A percentile compares a stretch with the other conserved stretches of the same genome.
phyloP scores from a whole-genome alignment of 108 stramenopile species.

The Nitzschia putrida region DNA sequence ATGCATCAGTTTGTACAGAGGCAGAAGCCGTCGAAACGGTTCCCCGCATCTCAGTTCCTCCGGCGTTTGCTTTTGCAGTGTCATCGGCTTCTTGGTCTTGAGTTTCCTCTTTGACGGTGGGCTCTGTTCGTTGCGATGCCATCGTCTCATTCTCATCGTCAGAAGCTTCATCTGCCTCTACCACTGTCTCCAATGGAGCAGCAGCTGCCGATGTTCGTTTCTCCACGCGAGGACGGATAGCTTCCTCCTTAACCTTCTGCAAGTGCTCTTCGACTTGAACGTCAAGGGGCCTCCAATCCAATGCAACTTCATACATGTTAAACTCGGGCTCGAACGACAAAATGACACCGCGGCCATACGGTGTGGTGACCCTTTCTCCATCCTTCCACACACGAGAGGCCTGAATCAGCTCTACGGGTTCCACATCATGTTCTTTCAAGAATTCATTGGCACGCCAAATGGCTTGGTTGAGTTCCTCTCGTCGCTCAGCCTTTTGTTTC shows the following conservation, averaged over 20 bases:
- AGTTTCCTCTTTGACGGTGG: neutral
- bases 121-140: neutral
- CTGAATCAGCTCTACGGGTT: constrained; percentile 60
- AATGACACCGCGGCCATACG: constrained; percentile 78
- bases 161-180: constrained; percentile 59
- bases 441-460: constrained; percentile 73
- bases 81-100: neutral
- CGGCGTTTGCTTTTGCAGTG: neutral
- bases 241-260: constrained; percentile 46
- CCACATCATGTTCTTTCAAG: constrained; percentile 44
- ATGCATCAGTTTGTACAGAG: constrained; percentile 3
- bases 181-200: constrained; percentile 65
- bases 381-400: constrained; percentile 62
- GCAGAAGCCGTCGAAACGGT: neutral
- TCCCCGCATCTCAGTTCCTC: neutral
- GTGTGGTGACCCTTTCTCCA: constrained; percentile 80
- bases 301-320: constrained; percentile 81
- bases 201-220: constrained; percentile 30
- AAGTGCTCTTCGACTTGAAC: constrained; percentile 69
- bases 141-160: constrained; percentile 20
- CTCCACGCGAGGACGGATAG: constrained; percentile 40
- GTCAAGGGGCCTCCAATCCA: constrained; percentile 86
- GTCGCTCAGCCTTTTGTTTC: constrained; percentile 67
- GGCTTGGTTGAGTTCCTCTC: constrained; percentile 82
- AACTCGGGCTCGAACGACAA: constrained; percentile 66